A percentile compares a stretch with the other conserved stretches of the same genome.
Evolutionary conservation across 495 filamentous ascomycete species (phyloP).

Genomic region (Emericellopsis terricola): DNA sequence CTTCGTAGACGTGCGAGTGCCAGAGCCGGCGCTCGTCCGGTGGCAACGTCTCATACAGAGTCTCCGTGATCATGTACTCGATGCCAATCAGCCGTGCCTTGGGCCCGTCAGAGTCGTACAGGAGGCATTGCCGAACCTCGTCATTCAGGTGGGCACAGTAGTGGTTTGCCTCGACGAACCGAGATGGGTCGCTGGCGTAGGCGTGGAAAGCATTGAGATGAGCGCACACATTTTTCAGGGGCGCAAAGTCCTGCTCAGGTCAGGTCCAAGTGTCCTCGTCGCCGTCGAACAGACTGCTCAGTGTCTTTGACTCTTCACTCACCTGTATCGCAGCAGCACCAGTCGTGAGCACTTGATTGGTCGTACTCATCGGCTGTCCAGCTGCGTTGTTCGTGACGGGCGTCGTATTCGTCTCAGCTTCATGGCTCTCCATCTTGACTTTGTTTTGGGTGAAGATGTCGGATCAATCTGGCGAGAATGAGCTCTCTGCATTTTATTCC

Average conservation of each 20-base stretch:
- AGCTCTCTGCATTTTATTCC: too few species aligned
- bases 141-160: conserved; percentile 63
- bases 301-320: not conserved
- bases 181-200: conserved; percentile 49
- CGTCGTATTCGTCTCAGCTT: too few species aligned
- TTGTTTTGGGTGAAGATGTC: too few species aligned
- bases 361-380: not conserved
- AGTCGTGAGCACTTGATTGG: not conserved
- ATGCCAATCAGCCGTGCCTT: conserved; percentile 66
- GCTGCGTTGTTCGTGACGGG: too few species aligned
- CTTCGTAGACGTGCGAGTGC: conserved; percentile 75
- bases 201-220: conserved; percentile 76
- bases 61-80: conserved; percentile 79
- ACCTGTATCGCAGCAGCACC: not conserved
- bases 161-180: conserved; percentile 63
- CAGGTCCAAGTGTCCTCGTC: too few species aligned
- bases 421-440: too few species aligned
- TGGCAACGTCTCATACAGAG: conserved; percentile 46
- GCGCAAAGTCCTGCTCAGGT: conserved; percentile 39
- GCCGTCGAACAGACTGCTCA: too few species aligned
- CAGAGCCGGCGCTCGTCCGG: conserved; percentile 51
- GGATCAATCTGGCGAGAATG: too few species aligned
- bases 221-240: conserved; percentile 61
- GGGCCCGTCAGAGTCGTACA: conserved; percentile 52
- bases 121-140: conserved; percentile 53